Conservation (phyloP, 768 basidiomycete genomes). For the Mycena floridula region DNA sequence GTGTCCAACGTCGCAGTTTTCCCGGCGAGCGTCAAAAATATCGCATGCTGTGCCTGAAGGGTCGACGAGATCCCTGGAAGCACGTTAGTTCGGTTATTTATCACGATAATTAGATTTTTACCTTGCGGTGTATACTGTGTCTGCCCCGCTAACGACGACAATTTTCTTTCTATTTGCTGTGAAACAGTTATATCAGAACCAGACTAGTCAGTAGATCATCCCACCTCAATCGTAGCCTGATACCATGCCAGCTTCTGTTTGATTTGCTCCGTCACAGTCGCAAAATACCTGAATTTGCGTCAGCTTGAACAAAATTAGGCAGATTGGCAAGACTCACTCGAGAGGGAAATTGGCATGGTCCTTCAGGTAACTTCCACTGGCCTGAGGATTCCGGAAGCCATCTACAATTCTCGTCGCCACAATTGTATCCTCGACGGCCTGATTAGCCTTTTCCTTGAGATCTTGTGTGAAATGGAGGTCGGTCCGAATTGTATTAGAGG, state of each 20-base stretch:
- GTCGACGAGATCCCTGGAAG: constrained; percentile 62
- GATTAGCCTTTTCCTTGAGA: constrained; percentile 68
- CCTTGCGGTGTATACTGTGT: constrained; percentile 72
- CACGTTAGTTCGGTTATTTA: constrained; percentile 3
- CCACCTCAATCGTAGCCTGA: constrained; percentile 74
- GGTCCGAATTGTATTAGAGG: constrained; percentile 54
- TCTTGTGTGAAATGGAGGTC: constrained; percentile 65
- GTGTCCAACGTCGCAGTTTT: constrained; percentile 70
- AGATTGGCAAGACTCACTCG: constrained; percentile 50
- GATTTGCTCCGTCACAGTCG: constrained; percentile 66
- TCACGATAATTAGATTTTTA: too few relatives aligned
- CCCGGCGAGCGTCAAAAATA: constrained; percentile 70
- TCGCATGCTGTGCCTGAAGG: constrained; percentile 73
- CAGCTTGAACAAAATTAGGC: neutral
- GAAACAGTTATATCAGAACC: constrained; percentile 4
- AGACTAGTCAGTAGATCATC: constrained; percentile 1
- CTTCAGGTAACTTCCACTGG: constrained; percentile 63
- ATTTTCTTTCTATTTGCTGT: constrained; percentile 80
- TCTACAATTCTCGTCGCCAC: constrained; percentile 72
- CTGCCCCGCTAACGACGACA: constrained; percentile 60
- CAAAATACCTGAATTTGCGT: constrained; percentile 53
- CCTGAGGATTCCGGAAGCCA: constrained; percentile 71
- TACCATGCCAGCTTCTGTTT: constrained; percentile 69
- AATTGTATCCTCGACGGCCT: constrained; percentile 77
- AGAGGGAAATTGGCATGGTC: constrained; percentile 78